A percentile compares a stretch with the other conserved stretches of the same genome.
Evolutionary conservation across 345 rosid species (phyloP).

Genomic region (Laguncularia racemosa): DNA sequence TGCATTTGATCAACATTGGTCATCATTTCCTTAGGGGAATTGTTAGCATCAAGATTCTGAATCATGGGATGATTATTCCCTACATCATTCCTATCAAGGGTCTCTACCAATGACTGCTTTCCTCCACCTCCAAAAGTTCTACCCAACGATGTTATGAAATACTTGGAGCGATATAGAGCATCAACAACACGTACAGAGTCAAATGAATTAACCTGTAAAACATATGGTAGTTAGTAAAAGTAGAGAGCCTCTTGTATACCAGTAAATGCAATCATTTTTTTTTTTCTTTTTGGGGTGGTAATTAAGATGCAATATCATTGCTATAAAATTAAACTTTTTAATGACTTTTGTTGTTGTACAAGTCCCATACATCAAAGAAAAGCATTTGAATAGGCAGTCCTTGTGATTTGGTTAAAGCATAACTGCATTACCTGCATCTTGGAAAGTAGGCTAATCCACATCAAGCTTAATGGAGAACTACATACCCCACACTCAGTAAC

Average conservation of each 20-base stretch:
- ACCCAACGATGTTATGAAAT: slow-evolving; percentile 43
- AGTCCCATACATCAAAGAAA: no score
- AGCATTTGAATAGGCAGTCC: no score
- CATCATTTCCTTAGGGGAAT: slow-evolving; percentile 15
- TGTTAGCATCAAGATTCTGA: slow-evolving; percentile 17
- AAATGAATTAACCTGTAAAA: slow-evolving; percentile 64
- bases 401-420: no score
- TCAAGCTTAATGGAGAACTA: no score
- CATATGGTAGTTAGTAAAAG: neutral
- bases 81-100: slow-evolving; percentile 24
- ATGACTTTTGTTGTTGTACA: no score
- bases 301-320: no score
- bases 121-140: slow-evolving; percentile 24
- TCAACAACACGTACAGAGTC: slow-evolving; percentile 64
- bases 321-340: no score
- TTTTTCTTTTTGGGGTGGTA: no score
- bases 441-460: no score
- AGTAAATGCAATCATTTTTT: neutral
- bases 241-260: neutral
- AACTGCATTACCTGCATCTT: no score
- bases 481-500: no score
- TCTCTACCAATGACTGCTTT: slow-evolving; percentile 22
- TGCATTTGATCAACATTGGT: slow-evolving; percentile 34
- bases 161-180: slow-evolving; percentile 73
- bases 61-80: slow-evolving; percentile 24